phyloP scores from a whole-genome alignment of 371 early-diverging fungal species.

The Phascolomyces articulosus region DNA sequence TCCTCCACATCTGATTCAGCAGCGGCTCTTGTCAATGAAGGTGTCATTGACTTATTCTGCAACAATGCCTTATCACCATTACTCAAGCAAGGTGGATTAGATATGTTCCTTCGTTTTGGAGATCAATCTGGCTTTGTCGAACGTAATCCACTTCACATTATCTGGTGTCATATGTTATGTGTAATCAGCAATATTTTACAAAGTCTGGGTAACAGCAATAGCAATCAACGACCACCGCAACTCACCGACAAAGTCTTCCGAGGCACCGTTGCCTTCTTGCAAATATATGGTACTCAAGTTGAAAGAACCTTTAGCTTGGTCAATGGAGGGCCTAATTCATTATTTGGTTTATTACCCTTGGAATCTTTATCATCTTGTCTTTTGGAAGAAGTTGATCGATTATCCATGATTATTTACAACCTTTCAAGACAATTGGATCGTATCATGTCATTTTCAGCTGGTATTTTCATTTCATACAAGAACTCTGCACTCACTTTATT shows the following conservation, averaged over 20 bases:
- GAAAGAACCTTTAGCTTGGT: conserved; percentile 35
- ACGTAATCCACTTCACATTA: conserved; percentile 40
- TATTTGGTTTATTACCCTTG: conserved; percentile 30
- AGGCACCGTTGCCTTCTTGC: conserved; percentile 26
- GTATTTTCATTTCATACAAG: conserved; percentile 36
- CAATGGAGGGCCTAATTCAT: conserved; percentile 24
- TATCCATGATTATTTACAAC: conserved; percentile 39
- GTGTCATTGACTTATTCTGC: conserved; percentile 29
- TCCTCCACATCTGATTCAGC: conserved; percentile 39
- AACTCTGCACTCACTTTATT: conserved; percentile 35
- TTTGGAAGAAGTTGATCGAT: conserved; percentile 40
- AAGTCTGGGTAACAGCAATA: conserved; percentile 7
- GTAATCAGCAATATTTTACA: conserved; percentile 36
- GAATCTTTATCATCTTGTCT: conserved; percentile 40
- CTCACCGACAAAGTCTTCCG: conserved; percentile 22
- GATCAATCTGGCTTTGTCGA: conserved; percentile 24
- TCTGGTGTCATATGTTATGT: conserved; percentile 46
- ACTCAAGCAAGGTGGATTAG: conserved; percentile 32
- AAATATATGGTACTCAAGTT: conserved; percentile 45
- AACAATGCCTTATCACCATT: conserved; percentile 36
- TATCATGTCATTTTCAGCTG: conserved; percentile 22
- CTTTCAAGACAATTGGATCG: conserved; percentile 27
- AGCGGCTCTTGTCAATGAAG: conserved; percentile 23
- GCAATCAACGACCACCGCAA: conserved; percentile 2
- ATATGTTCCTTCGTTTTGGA: conserved; percentile 40